Evolutionary conservation across 768 basidiomycete species (phyloP), one percentile per base, ranked within the genome.

Genomic region (Kwoniella europaea): DNA sequence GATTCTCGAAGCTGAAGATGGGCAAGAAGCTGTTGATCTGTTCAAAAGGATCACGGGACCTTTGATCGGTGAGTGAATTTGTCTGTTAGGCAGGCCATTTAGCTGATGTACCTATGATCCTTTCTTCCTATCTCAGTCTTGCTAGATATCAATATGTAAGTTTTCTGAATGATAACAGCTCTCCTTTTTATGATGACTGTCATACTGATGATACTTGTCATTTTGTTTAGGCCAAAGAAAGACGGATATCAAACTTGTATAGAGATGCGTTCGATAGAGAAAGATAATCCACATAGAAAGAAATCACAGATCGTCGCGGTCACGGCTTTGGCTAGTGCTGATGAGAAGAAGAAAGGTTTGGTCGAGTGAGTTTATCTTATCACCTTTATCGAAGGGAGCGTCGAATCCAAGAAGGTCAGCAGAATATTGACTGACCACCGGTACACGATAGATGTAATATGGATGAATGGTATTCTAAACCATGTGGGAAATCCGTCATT

Each of bases 111-210:
- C 27, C 27, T 27, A 57, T 10, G 50, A 18, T 43, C n/a, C 64
- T 20, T 7, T 24, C 63, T 5, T 24, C 15, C 29, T 43, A 24
- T 35, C 27, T 20, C 61, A 79, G 74, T 79, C 6, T 55, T 82
- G n/a, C 67, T 79, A 6, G 80, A 82, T 58, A 81, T 82, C 65
- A 82, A 82, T 60, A 82, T 82, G 79, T 76, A 53, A 67, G 74
- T 42, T 12, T 10, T 10, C 24, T 1, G 9, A 29, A 20, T 29
- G 2, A 42, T 10, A 13, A 35, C 3, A 27, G 16, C 27, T 15
- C n/a, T 62, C 41, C n/a, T 43, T 41, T 35, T 9, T 35, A 35
- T 35, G 35, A n/a, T 24, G 54, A 0, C n/a, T n/a, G 54, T 24
- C 10, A 44, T 62, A 41, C 13, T 18, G 62, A 63, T 52, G 44